Evolutionary conservation across 495 filamentous ascomycete species (phyloP), one percentile per base, ranked within the genome.

Genomic region (Pyrenopolyporus hunteri): DNA sequence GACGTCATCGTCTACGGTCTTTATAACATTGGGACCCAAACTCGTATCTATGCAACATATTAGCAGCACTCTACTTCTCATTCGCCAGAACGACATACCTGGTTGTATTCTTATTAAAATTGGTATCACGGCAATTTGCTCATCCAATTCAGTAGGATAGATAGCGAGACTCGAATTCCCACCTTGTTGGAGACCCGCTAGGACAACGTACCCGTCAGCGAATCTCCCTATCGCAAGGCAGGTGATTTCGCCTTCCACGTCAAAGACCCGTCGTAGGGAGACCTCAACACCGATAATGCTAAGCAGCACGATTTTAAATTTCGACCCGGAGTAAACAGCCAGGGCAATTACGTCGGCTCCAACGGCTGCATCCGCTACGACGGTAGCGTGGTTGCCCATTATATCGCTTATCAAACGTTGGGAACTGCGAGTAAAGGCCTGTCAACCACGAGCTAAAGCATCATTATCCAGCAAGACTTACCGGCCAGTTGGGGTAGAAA

Each of bases 161-260:
- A 66, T 59, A 0, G 53, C 70, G 16, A 81, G 51, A 16, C 52
- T 54, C 8, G 73, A 58, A 22, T 59, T 50, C 4, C 55, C 58
- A 0, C 64, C 58, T 25, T 58, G 63, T 57, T 66, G 71, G 8
- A 79, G 22, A 0, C 70, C 74, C 1, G 67, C 72, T 2, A 78
- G 39, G 11, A 79, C 32, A 23, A 63, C 71, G 26, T 57, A 23
- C 6, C 63, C 39, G 6, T 31, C 8, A 1, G 31, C 64, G 8
- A 69, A 19, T 2, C 31, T 57, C 11, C 43, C 53, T 9, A 77
- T 40, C 14, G 69, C 59, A 8, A 81, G 50, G 43, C 73, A 74
- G 6, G 74, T 80, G 4, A 81, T 66, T 43, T 79, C 77, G 3
- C 75, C 76, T 16, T 67, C 58, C 0, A 75, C 59, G 2, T 70